Percentiles rank a stretch among this genome's conserved stretches.
Evolutionary conservation across 345 rosid genomes (phyloP).

Genomic region (Linum tenue): DNA sequence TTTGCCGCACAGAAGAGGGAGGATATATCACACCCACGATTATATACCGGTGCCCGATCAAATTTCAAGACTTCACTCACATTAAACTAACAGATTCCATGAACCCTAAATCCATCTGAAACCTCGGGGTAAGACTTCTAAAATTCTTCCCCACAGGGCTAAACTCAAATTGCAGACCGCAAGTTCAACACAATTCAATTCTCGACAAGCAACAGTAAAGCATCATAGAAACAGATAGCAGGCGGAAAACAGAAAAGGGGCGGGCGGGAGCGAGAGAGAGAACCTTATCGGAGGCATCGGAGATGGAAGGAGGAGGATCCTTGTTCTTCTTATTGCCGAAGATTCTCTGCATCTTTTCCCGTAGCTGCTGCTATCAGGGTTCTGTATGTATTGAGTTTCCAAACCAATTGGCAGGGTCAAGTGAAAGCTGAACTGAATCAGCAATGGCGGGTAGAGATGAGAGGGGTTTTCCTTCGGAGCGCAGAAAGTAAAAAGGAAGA

Average conservation of each 20-base stretch:
- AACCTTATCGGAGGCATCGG: constrained; percentile 87
- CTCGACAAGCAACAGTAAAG: neutral
- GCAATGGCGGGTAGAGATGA: neutral
- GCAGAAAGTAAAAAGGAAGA: too few relatives aligned
- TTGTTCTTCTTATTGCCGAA: constrained; percentile 86
- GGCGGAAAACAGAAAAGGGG: neutral
- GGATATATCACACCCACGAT: too few relatives aligned
- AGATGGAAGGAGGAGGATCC: constrained; percentile 80
- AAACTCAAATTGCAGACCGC: too few relatives aligned
- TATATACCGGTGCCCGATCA: too few relatives aligned
- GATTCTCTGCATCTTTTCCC: constrained; percentile 59
- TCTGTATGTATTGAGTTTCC: too few relatives aligned
- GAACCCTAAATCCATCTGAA: neutral
- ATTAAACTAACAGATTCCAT: neutral
- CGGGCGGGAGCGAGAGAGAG: neutral
- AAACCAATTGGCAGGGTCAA: neutral
- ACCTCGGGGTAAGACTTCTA: neutral
- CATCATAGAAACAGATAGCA: neutral
- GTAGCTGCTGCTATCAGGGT: constrained; percentile 11
- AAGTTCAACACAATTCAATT: neutral
- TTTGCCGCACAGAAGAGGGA: too few relatives aligned
- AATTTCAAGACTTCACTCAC: too few relatives aligned
- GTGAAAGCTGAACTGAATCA: neutral
- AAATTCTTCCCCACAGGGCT: too few relatives aligned
- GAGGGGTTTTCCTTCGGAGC: too few relatives aligned